Evolutionary conservation across 805 yeast species (phyloP), one percentile per base, ranked within the genome.

Genomic region (Nakazawaea pomicola): DNA sequence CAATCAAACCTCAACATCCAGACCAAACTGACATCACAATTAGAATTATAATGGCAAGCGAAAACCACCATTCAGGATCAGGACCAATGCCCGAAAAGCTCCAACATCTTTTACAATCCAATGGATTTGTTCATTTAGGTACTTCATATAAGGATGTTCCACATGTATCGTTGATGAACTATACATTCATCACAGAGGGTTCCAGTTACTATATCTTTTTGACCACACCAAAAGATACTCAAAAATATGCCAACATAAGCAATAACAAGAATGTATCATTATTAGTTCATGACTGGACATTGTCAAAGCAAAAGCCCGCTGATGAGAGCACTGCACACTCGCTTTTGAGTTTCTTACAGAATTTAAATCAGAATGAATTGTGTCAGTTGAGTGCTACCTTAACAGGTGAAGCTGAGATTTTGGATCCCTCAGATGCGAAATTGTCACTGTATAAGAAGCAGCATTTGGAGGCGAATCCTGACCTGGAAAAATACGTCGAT

Each of bases 121-220:
- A 87, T 9, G 73, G 81, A 47, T 83, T 78, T 58, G 77, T 90
- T 29, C 97, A 90, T 58, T 68, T 90, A 35, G 97, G 91, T 2
- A 91, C 98, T 2, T 76, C 88, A 45, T 65, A 58, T 8, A 46
- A 58, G 7, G 72, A 85, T 33, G 60, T 77, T 33, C 98, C 98
- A 5, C 93, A 90, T 46, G 95, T 89, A 3, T 76, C 93, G 15
- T 69, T 91, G 48, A 91, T 91, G 98, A 91, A 87, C 62, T 91
- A 86, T 61, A 80, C 90, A 4, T 86, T 79, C 56, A 61, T 82
- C 16, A 65, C 70, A 4, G 57, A 70, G 5, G 54, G 57, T 14
- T 60, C 65, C 19, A 54, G 65, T 0, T 69, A 49, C 41, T 72
- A 69, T 49, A 75, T 89, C 36, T 75, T 91, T 14, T 67, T 90